phyloP scores from a whole-genome alignment of 2,329 filamentous ascomycete genomes.

The Stemphylium vesicarium region DNA sequence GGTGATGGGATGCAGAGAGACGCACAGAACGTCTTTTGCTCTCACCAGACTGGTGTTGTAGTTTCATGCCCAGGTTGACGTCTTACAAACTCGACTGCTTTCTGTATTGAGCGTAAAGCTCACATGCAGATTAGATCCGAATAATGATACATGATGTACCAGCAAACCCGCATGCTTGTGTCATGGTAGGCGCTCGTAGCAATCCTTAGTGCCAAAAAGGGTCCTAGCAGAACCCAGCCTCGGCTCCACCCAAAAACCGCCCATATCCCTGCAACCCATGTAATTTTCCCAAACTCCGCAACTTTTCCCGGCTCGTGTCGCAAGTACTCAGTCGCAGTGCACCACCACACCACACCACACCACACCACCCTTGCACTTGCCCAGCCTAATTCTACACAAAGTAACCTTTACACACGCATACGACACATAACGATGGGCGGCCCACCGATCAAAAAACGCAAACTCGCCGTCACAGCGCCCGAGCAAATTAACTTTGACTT shows the following conservation, averaged over 20 bases:
- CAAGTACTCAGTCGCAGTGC: background rate
- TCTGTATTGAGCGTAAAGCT: too few species aligned
- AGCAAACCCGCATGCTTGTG: too few species aligned
- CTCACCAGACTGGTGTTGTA: background rate
- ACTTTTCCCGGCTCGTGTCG: conserved; percentile 3
- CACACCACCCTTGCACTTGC: background rate
- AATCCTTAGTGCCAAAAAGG: too few species aligned
- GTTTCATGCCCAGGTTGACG: background rate
- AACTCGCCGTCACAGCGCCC: conserved; percentile 55
- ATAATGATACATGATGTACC: too few species aligned
- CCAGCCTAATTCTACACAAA: background rate
- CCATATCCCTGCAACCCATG: conserved; percentile 28
- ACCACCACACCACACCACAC: background rate
- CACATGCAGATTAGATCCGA: too few species aligned
- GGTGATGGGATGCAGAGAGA: conserved; percentile 9
- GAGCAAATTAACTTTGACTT: conserved; percentile 88
- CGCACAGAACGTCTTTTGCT: background rate
- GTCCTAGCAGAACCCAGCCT: background rate
- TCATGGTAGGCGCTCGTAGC: too few species aligned
- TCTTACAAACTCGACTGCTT: too few species aligned
- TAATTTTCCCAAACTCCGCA: conserved; percentile 28
- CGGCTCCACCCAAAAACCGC: conserved; percentile 11
- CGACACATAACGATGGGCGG: background rate
- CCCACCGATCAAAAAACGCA: conserved; percentile 44
- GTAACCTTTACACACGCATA: background rate